Evolutionary conservation across 2,329 filamentous ascomycete species (phyloP).

Genomic region (Neopestalotiopsis clavispora): DNA sequence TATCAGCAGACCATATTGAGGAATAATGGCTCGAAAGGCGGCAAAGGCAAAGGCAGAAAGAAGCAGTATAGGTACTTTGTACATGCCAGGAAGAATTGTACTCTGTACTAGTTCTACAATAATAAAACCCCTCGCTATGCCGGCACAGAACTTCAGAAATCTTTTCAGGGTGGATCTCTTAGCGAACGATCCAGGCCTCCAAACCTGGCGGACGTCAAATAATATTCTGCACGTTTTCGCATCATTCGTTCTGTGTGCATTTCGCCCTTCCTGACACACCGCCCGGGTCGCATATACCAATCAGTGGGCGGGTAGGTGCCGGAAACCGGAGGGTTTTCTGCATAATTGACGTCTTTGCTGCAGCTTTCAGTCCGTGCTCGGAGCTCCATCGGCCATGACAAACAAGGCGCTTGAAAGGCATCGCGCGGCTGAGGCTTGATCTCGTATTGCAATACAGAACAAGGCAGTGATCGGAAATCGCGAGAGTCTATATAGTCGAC

Average conservation of each 20-base stretch:
- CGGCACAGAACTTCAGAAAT: not conserved
- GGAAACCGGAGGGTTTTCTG: not conserved
- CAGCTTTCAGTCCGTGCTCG: not conserved
- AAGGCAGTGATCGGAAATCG: not conserved
- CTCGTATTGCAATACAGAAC: not conserved
- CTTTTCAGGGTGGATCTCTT: conserved; percentile 1
- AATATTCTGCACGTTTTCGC: conserved; percentile 5
- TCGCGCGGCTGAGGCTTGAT: not conserved
- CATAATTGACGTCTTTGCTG: not conserved
- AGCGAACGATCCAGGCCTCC: not conserved
- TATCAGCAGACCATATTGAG: too few species aligned
- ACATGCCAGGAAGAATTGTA: not conserved
- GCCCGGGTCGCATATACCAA: not conserved
- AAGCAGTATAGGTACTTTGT: too few species aligned
- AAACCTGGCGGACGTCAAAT: not conserved
- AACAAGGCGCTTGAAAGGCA: not conserved
- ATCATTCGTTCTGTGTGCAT: not conserved
- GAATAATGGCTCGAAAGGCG: too few species aligned
- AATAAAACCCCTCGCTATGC: too few species aligned
- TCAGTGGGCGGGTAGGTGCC: conserved; percentile 7
- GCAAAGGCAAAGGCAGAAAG: too few species aligned
- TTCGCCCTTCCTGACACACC: not conserved
- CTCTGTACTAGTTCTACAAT: too few species aligned
- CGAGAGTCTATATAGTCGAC: not conserved
- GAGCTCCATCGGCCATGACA: not conserved